phyloP scores from a whole-genome alignment of 169 alveolate genomes.

The Plasmodium cynomolgi region DNA sequence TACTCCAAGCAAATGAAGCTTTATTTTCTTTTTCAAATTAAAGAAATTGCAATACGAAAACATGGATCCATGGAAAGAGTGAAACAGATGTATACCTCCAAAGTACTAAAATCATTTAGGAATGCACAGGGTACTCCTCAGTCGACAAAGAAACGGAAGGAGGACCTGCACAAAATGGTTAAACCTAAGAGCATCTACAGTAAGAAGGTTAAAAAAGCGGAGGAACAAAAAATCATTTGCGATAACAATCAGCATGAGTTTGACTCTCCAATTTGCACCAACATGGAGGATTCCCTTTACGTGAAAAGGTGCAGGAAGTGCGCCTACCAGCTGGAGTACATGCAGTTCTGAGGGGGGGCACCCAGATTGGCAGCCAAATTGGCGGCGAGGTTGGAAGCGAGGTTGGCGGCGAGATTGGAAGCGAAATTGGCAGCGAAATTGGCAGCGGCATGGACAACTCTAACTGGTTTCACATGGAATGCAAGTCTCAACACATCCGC shows the following conservation, averaged over 20 bases:
- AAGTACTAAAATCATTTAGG: slow-evolving; percentile 7
- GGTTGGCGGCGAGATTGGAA: too few relatives aligned
- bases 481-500: background rate
- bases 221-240: slow-evolving; percentile 56
- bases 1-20: slow-evolving; percentile 61
- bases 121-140: background rate
- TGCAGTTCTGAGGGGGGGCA: slow-evolving; percentile 21
- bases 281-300: slow-evolving; percentile 21
- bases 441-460: background rate
- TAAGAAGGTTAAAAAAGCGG: slow-evolving; percentile 4
- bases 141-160: background rate
- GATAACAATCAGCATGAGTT: slow-evolving; percentile 44
- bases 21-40: slow-evolving; percentile 60
- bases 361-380: too few relatives aligned
- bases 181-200: slow-evolving; percentile 54
- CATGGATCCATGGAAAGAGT: slow-evolving; percentile 43
- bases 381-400: too few relatives aligned
- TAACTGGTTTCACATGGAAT: background rate
- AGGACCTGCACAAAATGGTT: slow-evolving; percentile 11
- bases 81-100: slow-evolving; percentile 16
- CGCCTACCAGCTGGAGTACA: slow-evolving; percentile 31
- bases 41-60: slow-evolving; percentile 70
- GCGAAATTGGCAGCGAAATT: too few relatives aligned
- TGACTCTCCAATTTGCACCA: slow-evolving; percentile 36
- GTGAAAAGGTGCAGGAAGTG: slow-evolving; percentile 32